A percentile compares a stretch with the other conserved stretches of the same genome.
Evolutionary conservation across 2,329 filamentous ascomycete genomes (phyloP).

Genomic region (Ophiostoma himal-ulmi): DNA sequence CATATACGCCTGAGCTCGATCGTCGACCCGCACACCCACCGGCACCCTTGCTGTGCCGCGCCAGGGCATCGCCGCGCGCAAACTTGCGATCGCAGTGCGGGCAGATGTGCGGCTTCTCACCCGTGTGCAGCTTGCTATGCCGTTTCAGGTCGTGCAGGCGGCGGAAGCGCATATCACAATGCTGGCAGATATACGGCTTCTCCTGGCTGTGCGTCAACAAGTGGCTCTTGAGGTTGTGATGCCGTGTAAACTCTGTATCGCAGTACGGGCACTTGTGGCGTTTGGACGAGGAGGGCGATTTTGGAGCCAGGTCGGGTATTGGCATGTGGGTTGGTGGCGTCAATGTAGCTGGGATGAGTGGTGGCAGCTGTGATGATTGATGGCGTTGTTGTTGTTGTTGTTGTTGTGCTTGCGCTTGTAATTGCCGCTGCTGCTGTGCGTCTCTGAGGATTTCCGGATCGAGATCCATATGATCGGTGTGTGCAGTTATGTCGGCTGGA

Average conservation of each 20-base stretch:
- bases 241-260: constrained; percentile 90
- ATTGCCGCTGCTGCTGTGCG: constrained; percentile 14
- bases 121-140: constrained; percentile 93
- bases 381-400: not conserved
- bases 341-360: not conserved
- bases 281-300: constrained; percentile 72
- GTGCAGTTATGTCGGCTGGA: constrained; percentile 15
- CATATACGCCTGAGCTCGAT: constrained; percentile 77
- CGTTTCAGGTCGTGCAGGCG: constrained; percentile 92
- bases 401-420: constrained; percentile 4
- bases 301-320: constrained; percentile 44
- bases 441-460: not conserved
- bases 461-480: not conserved
- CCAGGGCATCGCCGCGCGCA: constrained; percentile 88
- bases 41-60: constrained; percentile 89
- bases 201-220: constrained; percentile 96
- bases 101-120: constrained; percentile 90
- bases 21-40: constrained; percentile 90
- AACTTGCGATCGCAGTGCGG: constrained; percentile 93
- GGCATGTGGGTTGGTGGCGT: not conserved
- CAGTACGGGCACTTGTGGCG: constrained; percentile 97
- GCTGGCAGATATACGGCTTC: constrained; percentile 92
- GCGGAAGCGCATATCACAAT: constrained; percentile 88
- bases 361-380: not conserved
- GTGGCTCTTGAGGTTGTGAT: constrained; percentile 97